Conservation (phyloP, 495 filamentous ascomycete species). For the Penicillium atrosanguineum region DNA sequence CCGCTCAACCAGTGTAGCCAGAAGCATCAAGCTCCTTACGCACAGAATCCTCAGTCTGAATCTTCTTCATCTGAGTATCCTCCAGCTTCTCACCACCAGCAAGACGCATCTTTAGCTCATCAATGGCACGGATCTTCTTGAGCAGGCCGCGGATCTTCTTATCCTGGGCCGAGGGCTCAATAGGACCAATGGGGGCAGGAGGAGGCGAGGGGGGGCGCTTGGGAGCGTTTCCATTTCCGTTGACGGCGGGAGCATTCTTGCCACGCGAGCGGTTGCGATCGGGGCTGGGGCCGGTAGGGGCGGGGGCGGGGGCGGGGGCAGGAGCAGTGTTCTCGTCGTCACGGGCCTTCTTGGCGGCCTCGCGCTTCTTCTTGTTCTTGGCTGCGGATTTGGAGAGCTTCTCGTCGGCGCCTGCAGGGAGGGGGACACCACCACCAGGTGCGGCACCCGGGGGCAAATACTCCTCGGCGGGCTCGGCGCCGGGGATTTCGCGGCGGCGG, state of each 20-base stretch:
- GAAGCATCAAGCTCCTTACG: conserved; percentile 74
- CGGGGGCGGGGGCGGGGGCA: conserved; percentile 61
- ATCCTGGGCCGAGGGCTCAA: conserved; percentile 53
- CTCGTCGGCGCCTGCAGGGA: conserved; percentile 54
- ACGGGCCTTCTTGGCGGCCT: conserved; percentile 84
- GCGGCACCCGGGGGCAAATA: conserved; percentile 64
- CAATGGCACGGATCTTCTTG: conserved; percentile 97
- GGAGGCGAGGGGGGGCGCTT: conserved; percentile 21
- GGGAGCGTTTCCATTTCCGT: conserved; percentile 14
- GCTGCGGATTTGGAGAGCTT: conserved; percentile 80
- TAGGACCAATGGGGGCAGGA: conserved; percentile 21
- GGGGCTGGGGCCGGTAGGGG: conserved; percentile 54
- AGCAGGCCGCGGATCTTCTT: conserved; percentile 89
- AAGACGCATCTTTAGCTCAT: conserved; percentile 93
- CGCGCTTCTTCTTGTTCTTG: conserved; percentile 99
- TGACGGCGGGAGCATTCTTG: conserved; percentile 37
- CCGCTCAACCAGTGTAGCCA: conserved; percentile 47
- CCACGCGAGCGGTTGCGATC: conserved; percentile 35
- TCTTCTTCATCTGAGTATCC: conserved; percentile 98
- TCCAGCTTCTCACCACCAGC: conserved; percentile 94
- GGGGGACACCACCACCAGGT: conserved; percentile 67
- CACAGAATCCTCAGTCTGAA: conserved; percentile 79
- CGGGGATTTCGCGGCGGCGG: conserved; percentile 70
- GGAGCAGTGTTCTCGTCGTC: conserved; percentile 57
- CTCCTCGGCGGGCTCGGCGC: conserved; percentile 64